Evolutionary conservation across 495 filamentous ascomycete species (phyloP).

Genomic region (Xylaria sp.): DNA sequence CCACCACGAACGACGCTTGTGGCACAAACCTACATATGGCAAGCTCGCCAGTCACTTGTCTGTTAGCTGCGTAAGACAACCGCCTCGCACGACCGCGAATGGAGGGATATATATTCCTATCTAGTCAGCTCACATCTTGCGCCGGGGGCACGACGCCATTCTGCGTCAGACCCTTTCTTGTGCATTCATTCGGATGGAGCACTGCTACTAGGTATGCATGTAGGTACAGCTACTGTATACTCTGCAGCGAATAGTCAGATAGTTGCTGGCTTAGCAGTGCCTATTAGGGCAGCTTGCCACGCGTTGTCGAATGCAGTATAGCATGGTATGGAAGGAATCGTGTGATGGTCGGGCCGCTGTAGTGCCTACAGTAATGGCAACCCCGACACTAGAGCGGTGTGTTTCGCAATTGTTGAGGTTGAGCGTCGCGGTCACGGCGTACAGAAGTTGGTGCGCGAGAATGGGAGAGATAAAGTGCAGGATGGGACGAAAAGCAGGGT

Average conservation of each 20-base stretch:
- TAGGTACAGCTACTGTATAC: background rate
- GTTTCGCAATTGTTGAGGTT: constrained; percentile 25
- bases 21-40: background rate
- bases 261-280: background rate
- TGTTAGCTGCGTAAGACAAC: background rate
- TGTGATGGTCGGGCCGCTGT: constrained; percentile 16
- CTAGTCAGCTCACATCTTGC: constrained; percentile 1
- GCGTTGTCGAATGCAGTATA: constrained; percentile 19
- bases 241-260: constrained; percentile 10
- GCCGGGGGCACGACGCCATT: background rate
- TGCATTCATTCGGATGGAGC: constrained; percentile 8
- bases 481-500: background rate
- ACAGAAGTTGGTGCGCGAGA: background rate
- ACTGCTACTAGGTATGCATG: background rate
- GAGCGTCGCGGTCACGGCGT: background rate
- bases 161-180: background rate
- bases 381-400: constrained; percentile 13
- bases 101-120: background rate
- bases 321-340: constrained; percentile 1
- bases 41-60: background rate
- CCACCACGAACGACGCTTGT: background rate
- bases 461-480: background rate
- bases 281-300: constrained; percentile 12
- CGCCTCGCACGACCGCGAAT: background rate
- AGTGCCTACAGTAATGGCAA: too few species aligned